Conservation (phyloP, 176 grass and related monocot species). For the Carex pumila region DNA sequence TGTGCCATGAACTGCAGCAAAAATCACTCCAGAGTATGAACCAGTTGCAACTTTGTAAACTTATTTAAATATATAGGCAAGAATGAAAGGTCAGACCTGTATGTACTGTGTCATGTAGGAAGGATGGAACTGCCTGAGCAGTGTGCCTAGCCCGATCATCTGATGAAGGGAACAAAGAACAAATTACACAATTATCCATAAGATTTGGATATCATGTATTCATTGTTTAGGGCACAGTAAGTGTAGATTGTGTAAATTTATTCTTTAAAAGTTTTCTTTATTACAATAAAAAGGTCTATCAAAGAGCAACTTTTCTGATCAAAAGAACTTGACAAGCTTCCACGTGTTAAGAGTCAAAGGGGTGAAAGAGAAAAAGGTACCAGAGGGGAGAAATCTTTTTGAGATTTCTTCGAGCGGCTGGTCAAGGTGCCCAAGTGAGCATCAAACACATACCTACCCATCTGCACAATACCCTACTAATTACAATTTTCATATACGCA, state of each 20-base stretch:
- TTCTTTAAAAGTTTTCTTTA: neutral
- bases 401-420: constrained; percentile 45
- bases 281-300: neutral
- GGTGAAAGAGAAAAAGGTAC: constrained; percentile 26
- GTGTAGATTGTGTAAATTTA: neutral
- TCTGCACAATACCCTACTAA: constrained; percentile 34
- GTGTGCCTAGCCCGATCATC: constrained; percentile 60
- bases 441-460: constrained; percentile 59
- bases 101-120: constrained; percentile 48
- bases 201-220: neutral
- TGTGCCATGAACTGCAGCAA: constrained; percentile 66
- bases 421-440: constrained; percentile 73
- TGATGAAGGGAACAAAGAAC: constrained; percentile 23
- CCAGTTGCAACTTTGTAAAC: constrained; percentile 11
- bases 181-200: neutral
- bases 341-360: neutral
- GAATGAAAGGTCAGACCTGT: constrained; percentile 25
- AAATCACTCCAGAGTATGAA: constrained; percentile 13
- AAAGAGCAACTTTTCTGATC: neutral
- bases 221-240: neutral
- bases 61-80: neutral
- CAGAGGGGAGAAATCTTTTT: constrained; percentile 56
- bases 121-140: constrained; percentile 60
- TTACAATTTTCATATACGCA: neutral
- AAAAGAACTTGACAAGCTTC: neutral